A percentile compares a stretch with the other conserved stretches of the same genome.
Conservation (phyloP, 2,329 filamentous ascomycete species). For the Aspergillaceae sp. region DNA sequence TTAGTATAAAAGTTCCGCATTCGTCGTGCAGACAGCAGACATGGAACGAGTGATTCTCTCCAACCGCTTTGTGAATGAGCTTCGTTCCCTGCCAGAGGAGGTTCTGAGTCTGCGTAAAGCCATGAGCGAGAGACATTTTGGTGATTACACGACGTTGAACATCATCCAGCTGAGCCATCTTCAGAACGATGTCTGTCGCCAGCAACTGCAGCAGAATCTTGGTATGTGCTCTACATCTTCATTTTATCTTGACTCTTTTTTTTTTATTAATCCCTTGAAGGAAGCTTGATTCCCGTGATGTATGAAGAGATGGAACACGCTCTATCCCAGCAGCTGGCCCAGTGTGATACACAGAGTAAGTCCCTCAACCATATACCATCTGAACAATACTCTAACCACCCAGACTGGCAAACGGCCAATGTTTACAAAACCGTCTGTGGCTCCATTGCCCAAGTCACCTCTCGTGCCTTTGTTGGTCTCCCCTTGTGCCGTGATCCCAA, state of each 20-base stretch:
- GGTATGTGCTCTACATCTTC: background rate
- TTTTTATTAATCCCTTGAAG: background rate
- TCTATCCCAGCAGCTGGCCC: background rate
- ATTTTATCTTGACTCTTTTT: background rate
- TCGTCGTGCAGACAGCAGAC: background rate
- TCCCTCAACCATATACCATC: background rate
- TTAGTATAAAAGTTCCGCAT: background rate
- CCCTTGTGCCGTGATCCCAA: conserved; percentile 6
- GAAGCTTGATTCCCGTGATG: background rate
- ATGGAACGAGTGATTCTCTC: background rate
- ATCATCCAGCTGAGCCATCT: conserved; percentile 1
- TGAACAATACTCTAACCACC: background rate
- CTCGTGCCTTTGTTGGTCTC: conserved; percentile 8
- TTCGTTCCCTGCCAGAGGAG: background rate
- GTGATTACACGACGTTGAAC: background rate
- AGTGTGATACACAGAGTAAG: background rate
- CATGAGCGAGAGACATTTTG: background rate
- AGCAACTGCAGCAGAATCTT: conserved; percentile 1
- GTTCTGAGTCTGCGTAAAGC: background rate
- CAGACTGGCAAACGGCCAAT: background rate
- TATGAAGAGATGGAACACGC: background rate
- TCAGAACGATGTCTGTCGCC: conserved; percentile 1
- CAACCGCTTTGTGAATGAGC: background rate
- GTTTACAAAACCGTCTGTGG: background rate
- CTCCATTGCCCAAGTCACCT: conserved; percentile 4